Base-by-base conservation (phyloP, 768 basidiomycete genomes). In the Agaricus blazei region DNA sequence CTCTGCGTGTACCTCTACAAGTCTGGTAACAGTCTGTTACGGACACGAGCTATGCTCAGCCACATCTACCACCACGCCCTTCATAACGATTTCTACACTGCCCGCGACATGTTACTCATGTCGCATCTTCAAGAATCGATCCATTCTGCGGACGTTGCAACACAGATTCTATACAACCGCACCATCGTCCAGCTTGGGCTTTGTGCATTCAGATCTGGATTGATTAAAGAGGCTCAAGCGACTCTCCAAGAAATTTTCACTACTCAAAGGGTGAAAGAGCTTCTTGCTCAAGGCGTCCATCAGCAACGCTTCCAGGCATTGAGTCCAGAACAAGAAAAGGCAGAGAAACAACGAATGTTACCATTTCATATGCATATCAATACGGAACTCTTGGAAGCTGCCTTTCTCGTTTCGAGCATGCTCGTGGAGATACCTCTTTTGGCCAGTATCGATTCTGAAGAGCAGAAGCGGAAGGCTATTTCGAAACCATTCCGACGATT, bases 331-430 rank as follows among this genome's bases (percentile, higher is more conserved):
- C 97, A 99, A 72, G 97, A 99, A 69, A 90, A 94, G 66, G 86
- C 94, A 2, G 97, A 99, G 70, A 91, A 94, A 61, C 88, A 93
- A 61, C 83, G 97, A 34, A 93, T 98, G 63, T 79, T 99, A 24
- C 97, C 97, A 28, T 99, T 98, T 87, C 97, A 99, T 71, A 90
- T 98, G 89, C 97, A 99, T 71, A 94, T 98, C 72, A 99, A 98
- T 75, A 93, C 97, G 12, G 97, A 98, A 71, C 78, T 99, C 8
- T 77, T 98, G 53, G 97, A 98, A 70, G 95, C 95, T 19, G 97
- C 93, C 1, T 99, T 98, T 78, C 80, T 99, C 42, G 94, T 97
- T 15, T 95, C 93, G 14, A 98, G 95, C 73, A 99, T 99, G 97
- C 81, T 99, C 37, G 88, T 98, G 38, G 97, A 98, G 73, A 94